Evolutionary conservation across 441 rosid genomes (phyloP), one percentile per base, ranked within the genome.

Genomic region (Theobroma grandiflorum): DNA sequence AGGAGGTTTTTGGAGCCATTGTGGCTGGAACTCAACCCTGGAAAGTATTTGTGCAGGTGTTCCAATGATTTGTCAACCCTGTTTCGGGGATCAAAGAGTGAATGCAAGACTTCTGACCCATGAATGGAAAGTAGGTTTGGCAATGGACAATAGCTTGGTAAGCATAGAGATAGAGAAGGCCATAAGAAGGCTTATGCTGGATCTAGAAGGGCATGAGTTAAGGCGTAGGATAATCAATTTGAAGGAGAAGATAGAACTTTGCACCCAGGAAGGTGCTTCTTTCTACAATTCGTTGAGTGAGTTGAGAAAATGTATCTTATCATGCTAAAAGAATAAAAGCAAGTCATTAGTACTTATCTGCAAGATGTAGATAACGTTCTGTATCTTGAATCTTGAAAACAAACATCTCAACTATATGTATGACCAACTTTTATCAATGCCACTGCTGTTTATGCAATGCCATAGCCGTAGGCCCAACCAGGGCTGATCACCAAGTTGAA

Each of bases 21-120:
- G 89, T 18, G 82, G 93, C 8, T 90, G 93, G 90, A 90, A 88
- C 74, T 87, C 90, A 0, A 84, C 83, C 8, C 47, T 84, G 42
- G 87, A 84, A 15, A 86, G 85, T 74, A 15, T 88, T 15, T 78
- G 79, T 0, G 79, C 84, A 82, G 90, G 87, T 52, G 78, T 86
- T 12, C 86, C 88, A 22, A 26, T 84, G 80, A 85, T 66, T 14
- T 83, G 84, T 42, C 71, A 22, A 57, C 90, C 89, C 2, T 80
- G 43, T 42, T 37, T 59, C 0, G 82, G 83, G 0, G 89, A 87
- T 47, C 89, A 85, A 76, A 79, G 26, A 53, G 77, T 86, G 45
- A 87, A 80, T 45, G 87, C 83, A 2, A 80, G 80, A 76, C 85
- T 76, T 47, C 22, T 81, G 33, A 87, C 82, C 35, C 75, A 86